Conservation (phyloP, 2,329 filamentous ascomycete species). For the Diaporthe citriasiana region DNA sequence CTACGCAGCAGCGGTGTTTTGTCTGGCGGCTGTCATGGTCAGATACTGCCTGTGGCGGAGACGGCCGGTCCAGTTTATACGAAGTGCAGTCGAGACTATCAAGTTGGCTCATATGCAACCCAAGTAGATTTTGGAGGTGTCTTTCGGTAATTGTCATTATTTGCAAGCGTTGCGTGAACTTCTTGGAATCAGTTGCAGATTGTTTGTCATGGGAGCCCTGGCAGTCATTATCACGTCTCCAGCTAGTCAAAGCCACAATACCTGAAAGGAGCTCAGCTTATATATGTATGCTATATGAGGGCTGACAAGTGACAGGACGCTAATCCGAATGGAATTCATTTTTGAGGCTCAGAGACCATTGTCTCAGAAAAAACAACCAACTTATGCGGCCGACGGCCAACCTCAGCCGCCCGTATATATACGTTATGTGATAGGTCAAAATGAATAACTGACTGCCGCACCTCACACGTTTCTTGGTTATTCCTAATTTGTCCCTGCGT, state of each 20-base stretch:
- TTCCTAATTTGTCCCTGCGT: not conserved
- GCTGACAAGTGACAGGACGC: not conserved
- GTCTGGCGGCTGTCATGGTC: not conserved
- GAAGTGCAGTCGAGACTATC: not conserved
- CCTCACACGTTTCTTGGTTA: too few relatives aligned
- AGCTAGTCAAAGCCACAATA: too few relatives aligned
- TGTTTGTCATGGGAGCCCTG: too few relatives aligned
- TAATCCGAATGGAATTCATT: not conserved
- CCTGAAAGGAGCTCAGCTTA: not conserved
- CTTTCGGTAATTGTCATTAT: not conserved
- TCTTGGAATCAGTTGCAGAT: not conserved
- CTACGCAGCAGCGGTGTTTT: not conserved
- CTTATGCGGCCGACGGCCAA: slow-evolving; percentile 9
- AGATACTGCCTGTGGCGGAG: not conserved
- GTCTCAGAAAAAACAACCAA: slow-evolving; percentile 16
- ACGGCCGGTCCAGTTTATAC: not conserved
- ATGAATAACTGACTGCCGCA: not conserved
- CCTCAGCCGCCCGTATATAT: not conserved
- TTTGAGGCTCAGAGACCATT: not conserved
- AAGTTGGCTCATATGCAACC: not conserved
- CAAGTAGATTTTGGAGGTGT: not conserved
- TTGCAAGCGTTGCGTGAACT: not conserved
- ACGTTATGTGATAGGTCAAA: not conserved
- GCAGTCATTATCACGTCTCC: too few relatives aligned
- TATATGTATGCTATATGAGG: not conserved